Percentiles rank a stretch among this genome's conserved stretches.
Conservation (phyloP, 164 flowering plant genomes). For the Nelumbo lutea region DNA sequence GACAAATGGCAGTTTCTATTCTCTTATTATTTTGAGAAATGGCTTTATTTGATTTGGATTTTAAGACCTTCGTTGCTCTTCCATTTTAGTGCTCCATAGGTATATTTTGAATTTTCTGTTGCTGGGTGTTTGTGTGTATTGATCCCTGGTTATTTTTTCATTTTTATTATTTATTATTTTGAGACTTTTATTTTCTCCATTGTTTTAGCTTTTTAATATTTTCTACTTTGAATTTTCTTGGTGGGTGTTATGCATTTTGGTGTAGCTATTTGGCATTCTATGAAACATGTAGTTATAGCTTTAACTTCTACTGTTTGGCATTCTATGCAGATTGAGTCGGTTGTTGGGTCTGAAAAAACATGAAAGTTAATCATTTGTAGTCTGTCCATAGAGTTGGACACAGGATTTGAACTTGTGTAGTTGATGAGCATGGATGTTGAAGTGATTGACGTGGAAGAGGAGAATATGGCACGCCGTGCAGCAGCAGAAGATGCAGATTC, state of each 20-base stretch:
- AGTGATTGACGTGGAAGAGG: constrained; percentile 31
- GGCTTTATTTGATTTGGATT: too few relatives aligned
- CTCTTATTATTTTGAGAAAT: too few relatives aligned
- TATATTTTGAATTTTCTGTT: too few relatives aligned
- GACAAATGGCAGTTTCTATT: too few relatives aligned
- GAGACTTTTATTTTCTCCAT: too few relatives aligned
- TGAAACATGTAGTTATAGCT: too few relatives aligned
- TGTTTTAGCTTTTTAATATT: background rate
- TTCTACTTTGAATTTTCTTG: background rate
- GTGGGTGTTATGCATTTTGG: background rate
- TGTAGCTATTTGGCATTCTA: too few relatives aligned
- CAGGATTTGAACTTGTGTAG: background rate
- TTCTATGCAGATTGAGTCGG: background rate
- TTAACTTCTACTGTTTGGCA: background rate
- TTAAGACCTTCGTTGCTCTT: too few relatives aligned
- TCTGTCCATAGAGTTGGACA: background rate
- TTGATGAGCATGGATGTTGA: constrained; percentile 31
- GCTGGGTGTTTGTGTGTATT: background rate
- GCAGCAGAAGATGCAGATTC: constrained; percentile 25
- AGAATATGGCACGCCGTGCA: constrained; percentile 20
- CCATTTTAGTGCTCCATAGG: too few relatives aligned
- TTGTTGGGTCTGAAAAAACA: background rate
- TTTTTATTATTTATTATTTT: background rate
- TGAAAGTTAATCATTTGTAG: constrained; percentile 5
- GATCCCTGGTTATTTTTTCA: background rate